Evolutionary conservation across 2,329 filamentous ascomycete genomes (phyloP), one percentile per base, ranked within the genome.

Genomic region (Monilinia aucupariae): DNA sequence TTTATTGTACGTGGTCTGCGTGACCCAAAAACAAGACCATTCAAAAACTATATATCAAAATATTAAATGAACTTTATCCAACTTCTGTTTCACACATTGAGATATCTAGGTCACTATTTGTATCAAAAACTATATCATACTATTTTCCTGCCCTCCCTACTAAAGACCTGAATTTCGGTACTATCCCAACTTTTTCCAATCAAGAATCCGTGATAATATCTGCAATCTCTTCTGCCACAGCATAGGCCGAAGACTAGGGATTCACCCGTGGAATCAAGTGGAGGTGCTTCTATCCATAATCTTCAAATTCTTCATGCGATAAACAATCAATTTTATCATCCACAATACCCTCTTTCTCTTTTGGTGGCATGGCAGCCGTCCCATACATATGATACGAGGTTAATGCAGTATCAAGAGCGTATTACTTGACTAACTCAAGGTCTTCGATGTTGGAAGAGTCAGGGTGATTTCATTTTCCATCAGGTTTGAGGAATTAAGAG

Each of bases 271-370:
- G 37, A 1, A 41, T 54, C 9, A 41, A 27, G 37, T 34, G 8
- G 8, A 62, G 20, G 65, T 41, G n/a, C 65, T 67, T 17, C 56
- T 58, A 59, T 68, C 66, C 20, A 63, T 64, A 4, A 67, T 49
- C n/a, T n/a, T 64, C n/a, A 68, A 20, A 10, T 50, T 61, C 10
- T 45, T 52, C 12, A 47, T 62, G 1, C 64, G 64, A 41, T 67
- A 64, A 12, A 67, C 64, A 15, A 39, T 61, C 54, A 67, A 45
- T n/a, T 22, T 63, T 59, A 15, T 59, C 37, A 59, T 68, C 59
- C 17, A 68, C 59, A n/a, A 67, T 66, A 3, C 66, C 10, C 64
- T n/a, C 64, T 12, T 54, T 54, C 30, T 64, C 56, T 25, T 34
- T 30, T 15, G 56, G 50, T 12, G 61, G 39, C 62, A 64, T 61